Base-by-base conservation (phyloP, 2,329 filamentous ascomycete species). In the Graphium sp. region DNA sequence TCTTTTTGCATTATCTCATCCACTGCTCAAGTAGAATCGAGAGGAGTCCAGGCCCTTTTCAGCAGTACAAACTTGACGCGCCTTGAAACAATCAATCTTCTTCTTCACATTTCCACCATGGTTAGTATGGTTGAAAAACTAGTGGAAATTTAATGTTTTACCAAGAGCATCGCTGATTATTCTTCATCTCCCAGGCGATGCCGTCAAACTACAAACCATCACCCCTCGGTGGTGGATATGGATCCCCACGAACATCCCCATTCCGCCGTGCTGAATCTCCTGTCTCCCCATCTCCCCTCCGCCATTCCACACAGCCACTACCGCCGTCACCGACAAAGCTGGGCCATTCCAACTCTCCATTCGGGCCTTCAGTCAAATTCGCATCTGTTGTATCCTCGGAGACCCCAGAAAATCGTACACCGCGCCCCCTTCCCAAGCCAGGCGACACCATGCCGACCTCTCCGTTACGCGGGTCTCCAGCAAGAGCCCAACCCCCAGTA, bases 201-300 rank as follows among this genome's bases (percentile, higher is more conserved):
- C 30, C 30, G 20, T 26, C 33, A 20, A 26, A 30, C 9, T 81
- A 76, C 51, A 80, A 79, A 48, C 74, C 74, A 10, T 80, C 75
- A 15, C 74, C 74, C 31, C 54, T 81, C 35, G 74, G 74, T n/a
- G n/a, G n/a, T n/a, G n/a, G n/a, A 34, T 80, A 77, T 52, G 73
- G 73, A 38, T 75, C 77, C 26, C 66, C 70, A 39, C 70, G 79
- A 46, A 65, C 56, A 43, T 76, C 71, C 28, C 71, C 71, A 9
- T 76, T 76, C 45, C 63, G 70, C 33, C 54, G 70, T 39, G 59
- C 67, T 30, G 67, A 70, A 39, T 71, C 69, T 13, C 66, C 71
- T 13, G 62, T 66, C 15, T 80, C 77, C 7, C 74, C 77, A 3
- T 76, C 68, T 19, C 54, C 66, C 16, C 51, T 80, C 32, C 66